Conservation (phyloP, 225 moss, liverwort and hornwort species). For the Bryoerythrophyllum caledonicum region DNA sequence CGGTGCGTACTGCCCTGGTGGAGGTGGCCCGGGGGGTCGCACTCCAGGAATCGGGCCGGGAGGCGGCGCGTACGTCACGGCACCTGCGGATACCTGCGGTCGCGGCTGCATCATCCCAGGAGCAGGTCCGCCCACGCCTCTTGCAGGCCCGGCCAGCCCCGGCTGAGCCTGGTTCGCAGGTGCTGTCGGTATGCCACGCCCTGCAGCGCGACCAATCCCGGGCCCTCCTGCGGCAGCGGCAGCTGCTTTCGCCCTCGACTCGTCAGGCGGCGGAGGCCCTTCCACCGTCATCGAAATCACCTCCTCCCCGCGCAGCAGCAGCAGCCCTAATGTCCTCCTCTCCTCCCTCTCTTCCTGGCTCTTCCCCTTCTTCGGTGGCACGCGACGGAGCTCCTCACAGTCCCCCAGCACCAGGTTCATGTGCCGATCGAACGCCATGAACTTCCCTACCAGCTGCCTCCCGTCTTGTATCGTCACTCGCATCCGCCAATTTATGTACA, state of each 20-base stretch:
- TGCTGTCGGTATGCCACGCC: slow-evolving; percentile 89
- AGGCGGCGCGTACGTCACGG: slow-evolving; percentile 76
- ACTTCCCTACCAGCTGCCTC: slow-evolving; percentile 83
- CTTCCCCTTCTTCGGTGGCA: slow-evolving; percentile 92
- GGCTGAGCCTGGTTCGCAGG: slow-evolving; percentile 93
- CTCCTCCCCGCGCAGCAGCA: slow-evolving; percentile 89
- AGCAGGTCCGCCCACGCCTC: slow-evolving; percentile 95
- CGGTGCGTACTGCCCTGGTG: slow-evolving; percentile 75
- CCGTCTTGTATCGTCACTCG: slow-evolving; percentile 98
- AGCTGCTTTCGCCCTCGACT: slow-evolving; percentile 86
- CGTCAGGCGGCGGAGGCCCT: slow-evolving; percentile 95
- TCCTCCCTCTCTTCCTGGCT: slow-evolving; percentile 86
- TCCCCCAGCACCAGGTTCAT: slow-evolving; percentile 96
- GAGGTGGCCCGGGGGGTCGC: slow-evolving; percentile 76
- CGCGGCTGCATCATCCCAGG: slow-evolving; percentile 99
- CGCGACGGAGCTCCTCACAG: slow-evolving; percentile 87
- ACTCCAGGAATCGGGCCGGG: slow-evolving; percentile 70
- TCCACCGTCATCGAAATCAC: slow-evolving; percentile 98
- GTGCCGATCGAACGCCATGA: slow-evolving; percentile 96
- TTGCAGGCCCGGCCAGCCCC: slow-evolving; percentile 80
- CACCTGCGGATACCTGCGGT: slow-evolving; percentile 92
- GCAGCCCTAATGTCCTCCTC: slow-evolving; percentile 81
- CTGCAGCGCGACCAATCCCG: slow-evolving; percentile 89
- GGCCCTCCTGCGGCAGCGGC: slow-evolving; percentile 84
- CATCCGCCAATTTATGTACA: slow-evolving; percentile 85